Evolutionary conservation across 2,329 filamentous ascomycete genomes (phyloP).

Genomic region (Apiospora saccharicola): DNA sequence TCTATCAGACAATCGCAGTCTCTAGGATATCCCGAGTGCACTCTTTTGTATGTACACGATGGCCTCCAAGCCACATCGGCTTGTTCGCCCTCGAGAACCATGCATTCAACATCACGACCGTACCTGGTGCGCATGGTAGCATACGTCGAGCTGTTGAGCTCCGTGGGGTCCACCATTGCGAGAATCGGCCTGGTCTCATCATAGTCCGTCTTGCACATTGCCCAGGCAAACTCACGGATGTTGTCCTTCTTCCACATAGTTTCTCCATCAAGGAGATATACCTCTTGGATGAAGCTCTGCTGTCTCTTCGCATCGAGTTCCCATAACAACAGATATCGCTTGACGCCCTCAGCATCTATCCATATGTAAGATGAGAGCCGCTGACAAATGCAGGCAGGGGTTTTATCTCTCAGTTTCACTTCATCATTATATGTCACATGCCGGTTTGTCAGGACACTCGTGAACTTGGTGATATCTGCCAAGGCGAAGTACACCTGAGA

Average conservation of each 20-base stretch:
- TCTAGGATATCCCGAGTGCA: too few species aligned
- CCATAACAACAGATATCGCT: not conserved
- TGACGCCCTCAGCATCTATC: not conserved
- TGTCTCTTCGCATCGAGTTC: not conserved
- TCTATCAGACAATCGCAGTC: too few species aligned
- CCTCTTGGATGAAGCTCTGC: not conserved
- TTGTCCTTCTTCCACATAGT: not conserved
- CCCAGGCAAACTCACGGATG: not conserved
- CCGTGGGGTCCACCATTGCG: not conserved
- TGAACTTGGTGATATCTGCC: not conserved
- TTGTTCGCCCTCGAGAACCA: not conserved
- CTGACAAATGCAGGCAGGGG: not conserved
- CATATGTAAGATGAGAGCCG: not conserved
- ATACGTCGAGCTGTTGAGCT: not conserved
- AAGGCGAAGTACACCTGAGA: not conserved
- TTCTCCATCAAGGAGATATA: not conserved
- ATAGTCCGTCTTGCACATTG: not conserved
- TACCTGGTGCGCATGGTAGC: too few species aligned
- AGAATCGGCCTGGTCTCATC: not conserved
- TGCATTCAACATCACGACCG: not conserved
- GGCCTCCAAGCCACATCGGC: not conserved
- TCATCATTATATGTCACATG: too few species aligned
- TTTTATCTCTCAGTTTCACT: not conserved
- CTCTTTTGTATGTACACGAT: not conserved
- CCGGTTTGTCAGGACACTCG: not conserved